A percentile compares a stretch with the other conserved stretches of the same genome.
These are phyloP conservation scores for Acanthamoeba royreba DNA, from an alignment of 208 protist genomes.

Conservation along the genomic window DNA sequence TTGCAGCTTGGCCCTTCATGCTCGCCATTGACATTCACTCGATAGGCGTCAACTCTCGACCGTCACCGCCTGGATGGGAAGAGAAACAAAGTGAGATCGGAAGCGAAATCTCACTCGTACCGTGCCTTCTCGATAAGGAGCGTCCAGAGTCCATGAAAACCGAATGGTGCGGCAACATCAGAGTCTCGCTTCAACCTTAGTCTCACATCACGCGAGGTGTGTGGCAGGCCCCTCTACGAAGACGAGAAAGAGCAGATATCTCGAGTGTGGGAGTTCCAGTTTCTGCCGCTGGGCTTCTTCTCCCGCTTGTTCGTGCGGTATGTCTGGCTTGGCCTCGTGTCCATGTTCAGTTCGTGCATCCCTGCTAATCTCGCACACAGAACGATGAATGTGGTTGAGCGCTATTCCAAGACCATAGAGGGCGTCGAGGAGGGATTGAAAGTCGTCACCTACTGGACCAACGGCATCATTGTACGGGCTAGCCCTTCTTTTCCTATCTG, in stretches of 20 bases:
- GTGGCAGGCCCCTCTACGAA: slow-evolving; percentile 33
- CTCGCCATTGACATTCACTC: not conserved
- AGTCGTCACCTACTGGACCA: slow-evolving; percentile 38
- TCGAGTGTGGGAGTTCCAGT: slow-evolving; percentile 30
- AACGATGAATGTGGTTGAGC: slow-evolving; percentile 23
- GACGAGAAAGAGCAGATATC: slow-evolving; percentile 11
- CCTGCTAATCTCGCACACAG: no score
- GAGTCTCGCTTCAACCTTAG: not conserved
- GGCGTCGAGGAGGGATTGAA: not conserved
- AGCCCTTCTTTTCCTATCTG: not conserved
- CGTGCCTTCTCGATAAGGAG: slow-evolving; percentile 40
- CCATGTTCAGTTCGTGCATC: no score
- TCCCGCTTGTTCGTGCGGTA: slow-evolving; percentile 34
- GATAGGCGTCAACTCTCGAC: not conserved
- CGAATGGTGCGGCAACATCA: not conserved
- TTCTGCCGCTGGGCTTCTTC: slow-evolving; percentile 48
- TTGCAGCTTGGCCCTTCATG: not conserved
- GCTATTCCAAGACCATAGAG: not conserved
- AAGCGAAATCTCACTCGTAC: slow-evolving; percentile 16
- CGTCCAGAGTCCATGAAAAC: not conserved
- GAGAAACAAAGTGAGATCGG: not conserved
- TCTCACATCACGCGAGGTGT: no score
- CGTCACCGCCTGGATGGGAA: not conserved
- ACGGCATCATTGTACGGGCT: slow-evolving; percentile 10
- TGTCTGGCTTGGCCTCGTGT: no score